Base-by-base conservation (phyloP, 2,329 filamentous ascomycete genomes). In the Anthostomella pinea region DNA sequence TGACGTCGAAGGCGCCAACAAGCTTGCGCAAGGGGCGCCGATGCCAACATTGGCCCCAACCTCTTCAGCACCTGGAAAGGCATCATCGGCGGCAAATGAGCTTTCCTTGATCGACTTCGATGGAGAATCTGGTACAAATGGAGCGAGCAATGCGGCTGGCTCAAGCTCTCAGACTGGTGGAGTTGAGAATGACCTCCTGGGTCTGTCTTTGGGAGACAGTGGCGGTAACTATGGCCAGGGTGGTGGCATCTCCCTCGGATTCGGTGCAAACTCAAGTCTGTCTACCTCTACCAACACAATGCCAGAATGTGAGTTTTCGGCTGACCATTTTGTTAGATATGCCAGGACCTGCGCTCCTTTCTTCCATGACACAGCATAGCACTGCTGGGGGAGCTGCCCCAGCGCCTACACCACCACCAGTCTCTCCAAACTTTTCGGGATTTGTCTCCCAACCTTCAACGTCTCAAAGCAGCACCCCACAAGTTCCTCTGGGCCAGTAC, bases 71-170 rank as follows among this genome's bases (percentile, higher is more conserved):
- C n/a, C 86, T 32, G 79, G 83, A 8, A 81, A 78, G 16, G 83
- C 77, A 43, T 79, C 80, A 41, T 78, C 83, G 52, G 65, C 73
- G 6, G 65, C 68, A 4, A 74, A 88, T 53, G 90, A 96, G 62
- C 67, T 96, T 15, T 97, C 93, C 5, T 68, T 98, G 46, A 98
- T 98, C 56, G 93, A 98, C 59, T 90, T 98, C 54, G 87, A 85
- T 42, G 83, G 64, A 4, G 77, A 81, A 30, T 39, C 79, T 11
- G 80, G 82, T 24, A 67, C 74, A 0, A 60, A 59, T 20, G 56
- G 57, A 6, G 11, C 52, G 3, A 28, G 32, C 25, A 70, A 69
- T 38, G 68, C 71, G 17, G 62, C 67, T 9, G 54, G 62, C 17
- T 61, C 69, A 19, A 64, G 66, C 15, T 62, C 69, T 10, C 75